Evolutionary conservation across 1,284 basidiomycete species (phyloP).

Genomic region (Trichosporon sp.): DNA sequence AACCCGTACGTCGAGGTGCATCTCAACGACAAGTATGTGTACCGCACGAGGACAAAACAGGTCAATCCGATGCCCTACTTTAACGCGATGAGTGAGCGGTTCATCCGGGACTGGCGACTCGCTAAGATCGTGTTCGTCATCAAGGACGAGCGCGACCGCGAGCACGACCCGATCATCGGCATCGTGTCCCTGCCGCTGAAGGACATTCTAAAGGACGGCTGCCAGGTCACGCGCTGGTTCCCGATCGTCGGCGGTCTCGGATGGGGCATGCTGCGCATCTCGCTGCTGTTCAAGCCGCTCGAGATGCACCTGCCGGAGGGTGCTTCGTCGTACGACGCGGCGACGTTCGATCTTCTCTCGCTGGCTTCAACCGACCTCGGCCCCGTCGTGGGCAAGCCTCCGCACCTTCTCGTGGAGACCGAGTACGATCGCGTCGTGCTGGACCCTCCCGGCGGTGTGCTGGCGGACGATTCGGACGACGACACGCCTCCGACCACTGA

Average conservation of each 20-base stretch:
- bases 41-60: constrained; percentile 51
- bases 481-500: background rate
- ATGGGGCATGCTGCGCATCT: constrained; percentile 46
- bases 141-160: constrained; percentile 48
- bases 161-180: constrained; percentile 48
- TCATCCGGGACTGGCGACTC: constrained; percentile 51
- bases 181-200: constrained; percentile 34
- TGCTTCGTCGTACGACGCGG: constrained; percentile 44
- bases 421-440: constrained; percentile 28
- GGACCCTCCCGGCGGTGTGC: background rate
- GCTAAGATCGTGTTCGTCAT: constrained; percentile 51
- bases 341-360: constrained; percentile 38
- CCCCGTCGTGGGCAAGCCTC: constrained; percentile 20
- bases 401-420: constrained; percentile 36
- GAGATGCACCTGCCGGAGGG: constrained; percentile 41
- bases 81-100: constrained; percentile 53
- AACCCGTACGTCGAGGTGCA: constrained; percentile 50
- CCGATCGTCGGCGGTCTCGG: constrained; percentile 47
- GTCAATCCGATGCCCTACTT: constrained; percentile 51
- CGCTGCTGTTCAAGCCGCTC: constrained; percentile 49
- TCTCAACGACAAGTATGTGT: constrained; percentile 52
- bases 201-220: constrained; percentile 31
- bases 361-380: constrained; percentile 21
- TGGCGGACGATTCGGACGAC: background rate
- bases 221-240: constrained; percentile 45